Conservation (phyloP, 2,329 filamentous ascomycete genomes). For the Dothistroma pini region DNA sequence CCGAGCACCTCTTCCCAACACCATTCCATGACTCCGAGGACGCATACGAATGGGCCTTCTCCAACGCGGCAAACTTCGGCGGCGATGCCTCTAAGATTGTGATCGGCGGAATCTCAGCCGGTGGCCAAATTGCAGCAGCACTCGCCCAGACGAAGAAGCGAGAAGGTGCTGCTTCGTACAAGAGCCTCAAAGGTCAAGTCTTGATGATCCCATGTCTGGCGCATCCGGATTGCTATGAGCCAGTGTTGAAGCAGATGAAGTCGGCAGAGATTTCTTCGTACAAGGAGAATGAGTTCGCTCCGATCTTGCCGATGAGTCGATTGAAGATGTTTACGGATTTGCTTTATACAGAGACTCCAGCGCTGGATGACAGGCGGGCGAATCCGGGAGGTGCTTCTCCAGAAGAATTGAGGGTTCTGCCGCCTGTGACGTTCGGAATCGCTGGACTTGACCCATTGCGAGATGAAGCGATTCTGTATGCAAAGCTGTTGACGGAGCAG, state of each 20-base stretch:
- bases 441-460: slow-evolving; percentile 48
- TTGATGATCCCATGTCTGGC: slow-evolving; percentile 51
- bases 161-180: slow-evolving; percentile 26
- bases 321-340: slow-evolving; percentile 32
- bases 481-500: slow-evolving; percentile 42
- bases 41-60: slow-evolving; percentile 53
- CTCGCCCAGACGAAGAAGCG: slow-evolving; percentile 41
- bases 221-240: slow-evolving; percentile 34
- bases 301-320: slow-evolving; percentile 44
- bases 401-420: slow-evolving; percentile 41
- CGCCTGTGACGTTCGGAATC: slow-evolving; percentile 45
- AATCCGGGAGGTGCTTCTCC: slow-evolving; percentile 39
- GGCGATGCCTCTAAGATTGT: slow-evolving; percentile 42
- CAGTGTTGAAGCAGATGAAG: slow-evolving; percentile 37
- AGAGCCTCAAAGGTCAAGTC: slow-evolving; percentile 48
- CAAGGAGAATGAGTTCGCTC: slow-evolving; percentile 47
- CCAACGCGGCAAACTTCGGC: slow-evolving; percentile 38
- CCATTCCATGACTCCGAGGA: slow-evolving; percentile 55
- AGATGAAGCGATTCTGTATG: slow-evolving; percentile 51
- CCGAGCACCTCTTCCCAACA: slow-evolving; percentile 51
- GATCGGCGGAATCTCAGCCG: slow-evolving; percentile 50
- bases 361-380: slow-evolving; percentile 36
- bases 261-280: slow-evolving; percentile 44
- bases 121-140: slow-evolving; percentile 44
- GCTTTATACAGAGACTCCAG: slow-evolving; percentile 11